Base-by-base conservation (phyloP, 768 basidiomycete species). In the Infundibulicybe gibba region DNA sequence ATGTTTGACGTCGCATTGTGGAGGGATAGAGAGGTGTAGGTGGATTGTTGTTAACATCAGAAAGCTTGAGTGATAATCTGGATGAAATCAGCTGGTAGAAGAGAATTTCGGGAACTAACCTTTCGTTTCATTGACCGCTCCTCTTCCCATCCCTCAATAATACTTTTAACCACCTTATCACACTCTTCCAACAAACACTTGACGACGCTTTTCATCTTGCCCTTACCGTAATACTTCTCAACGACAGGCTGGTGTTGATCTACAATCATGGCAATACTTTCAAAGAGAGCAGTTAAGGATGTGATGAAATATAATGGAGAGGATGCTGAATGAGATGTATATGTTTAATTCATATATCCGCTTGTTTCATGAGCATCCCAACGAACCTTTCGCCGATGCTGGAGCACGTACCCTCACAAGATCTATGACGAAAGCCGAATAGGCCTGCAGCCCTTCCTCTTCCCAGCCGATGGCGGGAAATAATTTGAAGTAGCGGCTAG, bases 201-300 rank as follows among this genome's bases (percentile, higher is more conserved):
- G 2, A 94, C 79, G 11, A 95, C 92, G 32, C 67, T 77, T 35
- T 74, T 69, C 95, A 98, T 98, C 62, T 87, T 87, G 1, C 92
- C 89, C 8, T 64, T 55, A 0, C 97, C 97, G 57, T 99, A 99
- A 66, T 99, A 98, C 67, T 97, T 98, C 61, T 97, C 95, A 1
- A 99, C 94, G 4, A 99, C 83, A 2, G 93, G 90, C 54, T 97
- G 95, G 60, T 99, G 97, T 59, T 99, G 97, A 57, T 95, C 93
- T 16, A 99, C 85, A 53, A 99, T 93, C 73, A 91, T 81, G 0
- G 94, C 97, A 43, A 99, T 87, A 47, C 86, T 88, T 67, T 99
- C 97, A 54, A 98, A 94, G 1, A 99, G 77, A 5, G 90, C 85
- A 2, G 95, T 97, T 45, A 99, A 69, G 10, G 85, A 79, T 2